Percentiles rank a stretch among this genome's conserved stretches.
phyloP scores from a whole-genome alignment of 1,284 basidiomycete genomes.

The Cutaneotrichosporon cyanovorans region DNA sequence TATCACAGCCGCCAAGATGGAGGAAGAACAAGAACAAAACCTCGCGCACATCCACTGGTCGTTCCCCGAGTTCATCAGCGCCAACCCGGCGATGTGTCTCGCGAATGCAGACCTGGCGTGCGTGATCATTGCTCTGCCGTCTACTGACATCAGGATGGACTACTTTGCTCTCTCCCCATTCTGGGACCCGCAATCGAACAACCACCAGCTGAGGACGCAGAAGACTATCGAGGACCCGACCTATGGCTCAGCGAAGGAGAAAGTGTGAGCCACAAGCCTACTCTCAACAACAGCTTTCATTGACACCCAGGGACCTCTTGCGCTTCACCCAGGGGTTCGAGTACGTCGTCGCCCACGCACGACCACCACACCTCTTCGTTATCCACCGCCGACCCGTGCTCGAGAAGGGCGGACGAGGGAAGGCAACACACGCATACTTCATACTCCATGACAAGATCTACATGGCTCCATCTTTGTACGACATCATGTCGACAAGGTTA shows the following conservation, averaged over 20 bases:
- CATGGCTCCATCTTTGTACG: constrained; percentile 34
- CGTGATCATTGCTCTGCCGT: constrained; percentile 4
- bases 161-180: constrained; percentile 44
- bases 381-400: constrained; percentile 34
- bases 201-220: constrained; percentile 35
- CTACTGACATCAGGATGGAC: constrained; percentile 33
- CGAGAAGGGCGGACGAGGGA: constrained; percentile 21
- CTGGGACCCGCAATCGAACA: constrained; percentile 39
- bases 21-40: constrained; percentile 29
- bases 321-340: constrained; percentile 37
- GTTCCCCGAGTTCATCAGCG: constrained; percentile 40
- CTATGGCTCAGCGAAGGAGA: constrained; percentile 38
- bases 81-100: constrained; percentile 32
- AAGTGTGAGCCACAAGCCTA: constrained; percentile 21
- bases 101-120: constrained; percentile 36
- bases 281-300: background rate
- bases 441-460: constrained; percentile 39
- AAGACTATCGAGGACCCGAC: constrained; percentile 30
- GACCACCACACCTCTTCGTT: constrained; percentile 36
- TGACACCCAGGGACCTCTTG: constrained; percentile 24
- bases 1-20: constrained; percentile 13
- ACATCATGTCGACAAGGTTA: constrained; percentile 28
- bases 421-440: constrained; percentile 32
- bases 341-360: constrained; percentile 37
- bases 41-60: constrained; percentile 43